phyloP scores from a whole-genome alignment of 2,329 filamentous ascomycete species.

The Trematosphaeria pertusa region DNA sequence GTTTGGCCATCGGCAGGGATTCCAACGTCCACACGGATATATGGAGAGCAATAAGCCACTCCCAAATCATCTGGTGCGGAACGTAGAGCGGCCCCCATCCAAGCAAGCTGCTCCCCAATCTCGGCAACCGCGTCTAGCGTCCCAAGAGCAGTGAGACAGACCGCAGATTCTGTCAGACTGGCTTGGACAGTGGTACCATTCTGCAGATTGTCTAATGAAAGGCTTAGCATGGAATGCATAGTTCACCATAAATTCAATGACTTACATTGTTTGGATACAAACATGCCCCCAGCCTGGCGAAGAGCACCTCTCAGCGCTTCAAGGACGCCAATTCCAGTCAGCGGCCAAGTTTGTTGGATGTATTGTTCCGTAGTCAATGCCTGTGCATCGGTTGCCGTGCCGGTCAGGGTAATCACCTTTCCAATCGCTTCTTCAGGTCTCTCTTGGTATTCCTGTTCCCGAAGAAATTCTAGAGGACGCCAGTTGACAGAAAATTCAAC shows the following conservation, averaged over 20 bases:
- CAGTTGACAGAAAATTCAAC: too few relatives aligned
- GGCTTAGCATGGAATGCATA: too few relatives aligned
- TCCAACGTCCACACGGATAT: neutral
- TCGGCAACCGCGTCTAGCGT: constrained; percentile 13
- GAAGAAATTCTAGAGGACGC: constrained; percentile 9
- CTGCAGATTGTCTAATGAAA: constrained; percentile 1
- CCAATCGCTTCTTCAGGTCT: constrained; percentile 1
- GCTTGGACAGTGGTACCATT: too few relatives aligned
- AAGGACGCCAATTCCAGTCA: too few relatives aligned
- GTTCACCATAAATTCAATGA: too few relatives aligned
- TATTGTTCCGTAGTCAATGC: constrained; percentile 10
- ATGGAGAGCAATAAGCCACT: constrained; percentile 8
- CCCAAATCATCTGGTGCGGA: constrained; percentile 7
- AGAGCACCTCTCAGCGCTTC: too few relatives aligned
- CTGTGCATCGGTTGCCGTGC: constrained; percentile 8
- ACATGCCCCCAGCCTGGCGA: too few relatives aligned
- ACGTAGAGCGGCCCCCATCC: constrained; percentile 14
- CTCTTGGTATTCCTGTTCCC: constrained; percentile 4
- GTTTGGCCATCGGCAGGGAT: too few relatives aligned
- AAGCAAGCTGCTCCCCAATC: constrained; percentile 11
- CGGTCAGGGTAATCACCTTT: constrained; percentile 12
- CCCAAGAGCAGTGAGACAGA: too few relatives aligned
- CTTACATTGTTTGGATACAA: too few relatives aligned
- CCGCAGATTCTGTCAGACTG: too few relatives aligned
- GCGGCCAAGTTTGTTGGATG: constrained; percentile 12